Base-by-base conservation (phyloP, 352 stramenopile genomes). In the Pythium utonaiense region DNA sequence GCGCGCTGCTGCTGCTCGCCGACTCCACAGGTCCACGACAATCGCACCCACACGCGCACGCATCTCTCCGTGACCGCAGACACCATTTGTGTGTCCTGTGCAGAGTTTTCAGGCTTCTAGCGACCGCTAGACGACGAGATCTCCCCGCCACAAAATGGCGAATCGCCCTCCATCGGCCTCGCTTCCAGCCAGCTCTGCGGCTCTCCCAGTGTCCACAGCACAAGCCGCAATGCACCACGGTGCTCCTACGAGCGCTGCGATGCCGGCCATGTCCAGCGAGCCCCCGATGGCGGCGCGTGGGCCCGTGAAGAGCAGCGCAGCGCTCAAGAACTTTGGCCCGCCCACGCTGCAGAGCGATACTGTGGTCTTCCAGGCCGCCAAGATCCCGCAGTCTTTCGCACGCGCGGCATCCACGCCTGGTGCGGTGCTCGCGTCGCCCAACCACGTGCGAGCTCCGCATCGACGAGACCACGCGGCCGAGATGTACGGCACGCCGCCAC, bases 301-400 rank as follows among this genome's bases (percentile, higher is more conserved):
- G 3, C 14, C 54, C 13, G 13, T 34, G 1, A 19, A 19, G n/a
- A 22, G 30, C 19, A 41, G 21, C 3, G 10, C 10, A 13, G 7
- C 47, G 16, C n/a, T 55, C 27, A 64, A 65, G 33, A 58, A 62
- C 49, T 71, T 66, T 45, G 64, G 64, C 3, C 50, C 67, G 31
- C 62, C 68, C 25, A 69, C 62, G 31, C 55, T 88, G 41, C 67
- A 76, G 27, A 80, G 76, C 54, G 78, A 88, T 59, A 83, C 78
- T 0, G 73, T 88, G 27, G 76, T 88, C 21, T 88, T 88, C 64
- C 77, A 78, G 48, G 66, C 78, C 55, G 71, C 78, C 17, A 86
- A 85, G 47, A 60, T 79, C 13, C 76, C 73, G 22, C 59, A 62
- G 7, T 79, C 72, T 51, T 53, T 76, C 62, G 25, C 78, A 59